Percentiles rank a stretch among this genome's conserved stretches.
Conservation (phyloP, 2,329 filamentous ascomycete genomes). For the Penicillium brevicompactum region DNA sequence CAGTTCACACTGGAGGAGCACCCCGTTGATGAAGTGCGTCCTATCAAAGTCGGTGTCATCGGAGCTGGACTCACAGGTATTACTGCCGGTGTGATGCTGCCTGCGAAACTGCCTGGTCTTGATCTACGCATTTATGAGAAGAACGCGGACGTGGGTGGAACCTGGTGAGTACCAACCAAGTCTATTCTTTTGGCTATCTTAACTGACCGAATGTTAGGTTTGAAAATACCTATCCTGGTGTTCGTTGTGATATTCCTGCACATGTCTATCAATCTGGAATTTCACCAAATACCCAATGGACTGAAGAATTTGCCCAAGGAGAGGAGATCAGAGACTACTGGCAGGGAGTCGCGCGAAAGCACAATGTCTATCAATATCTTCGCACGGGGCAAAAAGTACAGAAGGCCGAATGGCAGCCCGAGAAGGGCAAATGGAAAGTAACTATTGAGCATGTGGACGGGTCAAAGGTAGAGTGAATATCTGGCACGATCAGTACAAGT, state of each 20-base stretch:
- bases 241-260: constrained; percentile 69
- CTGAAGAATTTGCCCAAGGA: constrained; percentile 67
- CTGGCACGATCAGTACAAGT: background rate
- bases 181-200: background rate
- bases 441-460: constrained; percentile 41
- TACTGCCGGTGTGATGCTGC: constrained; percentile 66
- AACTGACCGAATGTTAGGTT: constrained; percentile 25
- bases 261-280: constrained; percentile 73
- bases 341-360: constrained; percentile 63
- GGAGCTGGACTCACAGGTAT: constrained; percentile 67
- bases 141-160: constrained; percentile 62
- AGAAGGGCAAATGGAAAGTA: constrained; percentile 58
- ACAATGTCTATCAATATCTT: constrained; percentile 64
- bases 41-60: constrained; percentile 61
- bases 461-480: constrained; percentile 16
- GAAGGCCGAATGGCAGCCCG: constrained; percentile 58
- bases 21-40: constrained; percentile 52
- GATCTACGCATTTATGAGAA: constrained; percentile 69
- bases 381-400: constrained; percentile 60
- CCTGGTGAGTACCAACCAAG: constrained; percentile 36
- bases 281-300: constrained; percentile 68
- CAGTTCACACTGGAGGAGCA: constrained; percentile 45
- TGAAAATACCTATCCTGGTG: constrained; percentile 62
- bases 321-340: constrained; percentile 69
- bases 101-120: constrained; percentile 68